These are phyloP conservation scores for Vitellaria paradoxa DNA, from an alignment of 179 eudicot genomes.

Conservation along the genomic window DNA sequence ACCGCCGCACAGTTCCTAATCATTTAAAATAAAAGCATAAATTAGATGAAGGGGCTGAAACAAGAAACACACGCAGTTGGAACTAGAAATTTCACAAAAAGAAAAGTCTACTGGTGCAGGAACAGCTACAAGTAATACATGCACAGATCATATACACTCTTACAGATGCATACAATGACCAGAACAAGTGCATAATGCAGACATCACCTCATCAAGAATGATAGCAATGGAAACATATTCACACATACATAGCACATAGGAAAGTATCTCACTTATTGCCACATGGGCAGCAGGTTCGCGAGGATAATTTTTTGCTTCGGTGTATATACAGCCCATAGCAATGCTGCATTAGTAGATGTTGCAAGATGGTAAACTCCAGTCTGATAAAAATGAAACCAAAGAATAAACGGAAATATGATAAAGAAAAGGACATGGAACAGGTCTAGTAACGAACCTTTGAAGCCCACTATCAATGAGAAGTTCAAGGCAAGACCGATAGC, in stretches of 20 bases:
- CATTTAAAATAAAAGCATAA: constrained; percentile 17
- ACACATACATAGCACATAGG: background rate
- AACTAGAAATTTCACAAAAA: background rate
- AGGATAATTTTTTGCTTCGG: constrained; percentile 93
- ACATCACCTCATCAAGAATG: too few species aligned
- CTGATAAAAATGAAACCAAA: background rate
- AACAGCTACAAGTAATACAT: background rate
- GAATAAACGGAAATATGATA: constrained; percentile 8
- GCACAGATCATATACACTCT: background rate
- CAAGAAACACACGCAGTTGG: background rate
- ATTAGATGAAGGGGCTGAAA: background rate
- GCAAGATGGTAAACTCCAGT: background rate
- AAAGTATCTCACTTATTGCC: constrained; percentile 77
- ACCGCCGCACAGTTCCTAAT: constrained; percentile 91
- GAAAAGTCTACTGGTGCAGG: background rate
- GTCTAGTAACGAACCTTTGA: constrained; percentile 53
- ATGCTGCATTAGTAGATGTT: constrained; percentile 63
- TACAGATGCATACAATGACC: too few species aligned
- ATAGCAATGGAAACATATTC: background rate
- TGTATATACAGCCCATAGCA: constrained; percentile 91
- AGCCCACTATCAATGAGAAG: constrained; percentile 86
- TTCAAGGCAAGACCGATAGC: constrained; percentile 93
- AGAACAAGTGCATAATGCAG: too few species aligned
- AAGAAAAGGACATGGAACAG: constrained; percentile 11
- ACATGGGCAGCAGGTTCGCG: constrained; percentile 99